Base-by-base conservation (phyloP, 805 yeast species). In the Citeromyces nyonsensis region DNA sequence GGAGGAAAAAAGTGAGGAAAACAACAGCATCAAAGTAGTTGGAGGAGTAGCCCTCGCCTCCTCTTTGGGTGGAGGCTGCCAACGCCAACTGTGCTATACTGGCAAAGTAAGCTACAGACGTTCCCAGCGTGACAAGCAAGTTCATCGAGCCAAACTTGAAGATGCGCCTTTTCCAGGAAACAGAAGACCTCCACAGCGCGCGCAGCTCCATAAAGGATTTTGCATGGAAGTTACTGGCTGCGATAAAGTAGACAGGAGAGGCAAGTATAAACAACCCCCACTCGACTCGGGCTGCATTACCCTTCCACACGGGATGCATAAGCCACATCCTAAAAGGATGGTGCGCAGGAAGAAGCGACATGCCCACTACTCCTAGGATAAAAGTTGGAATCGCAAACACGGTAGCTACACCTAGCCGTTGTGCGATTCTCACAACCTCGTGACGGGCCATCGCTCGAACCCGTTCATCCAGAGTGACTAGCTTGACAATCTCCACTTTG, bases 21-120 rank as follows among this genome's bases (percentile, higher is more conserved):
- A 80, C 82, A 20, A 79, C 88, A 4, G 86, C 73, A 44, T 80
- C 93, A 46, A 80, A 80, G 43, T 76, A 80, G 0, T 81, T 73
- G 4, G 83, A 74, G 10, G 69, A 61, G 36, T 63, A 61, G 1
- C 70, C 77, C 29, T 42, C 52, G 20, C 45, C 34, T 24, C 38
- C 35, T 29, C 36, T 42, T 3, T 33, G 26, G 4, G 51, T 28
- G 10, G 41, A 38, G 0, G 74, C 66, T 26, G 67, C 63, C 25
- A 69, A 45, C 3, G 50, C 59, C 9, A 79, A 50, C 29, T 76
- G 51, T 0, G 66, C 73, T 27, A 80, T 61, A 44, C 83, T 73
- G 4, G 83, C 68, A 48, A 75, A 62, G 46, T 78, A 80, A 1
- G 88, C 71, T 14, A 80, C 72, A 0, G 79, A 54, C 0, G 88